A percentile compares a stretch with the other conserved stretches of the same genome.
Evolutionary conservation across 768 basidiomycete genomes (phyloP).

Genomic region (Podaxis sp.): DNA sequence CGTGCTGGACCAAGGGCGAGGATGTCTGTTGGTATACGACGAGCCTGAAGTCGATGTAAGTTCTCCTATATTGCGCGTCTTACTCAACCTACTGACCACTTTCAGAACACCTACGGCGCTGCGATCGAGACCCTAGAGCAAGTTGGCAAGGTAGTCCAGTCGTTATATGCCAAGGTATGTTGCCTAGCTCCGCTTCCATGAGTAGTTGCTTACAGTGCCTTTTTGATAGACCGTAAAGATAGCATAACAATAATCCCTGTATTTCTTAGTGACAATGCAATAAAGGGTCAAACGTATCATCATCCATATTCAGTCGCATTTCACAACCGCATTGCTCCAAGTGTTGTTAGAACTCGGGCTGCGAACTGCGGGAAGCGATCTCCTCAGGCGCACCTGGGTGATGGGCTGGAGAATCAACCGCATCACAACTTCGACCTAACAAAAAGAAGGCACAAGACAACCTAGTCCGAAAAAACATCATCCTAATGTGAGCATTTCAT

Average conservation of each 20-base stretch:
- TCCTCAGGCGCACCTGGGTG: too few species aligned
- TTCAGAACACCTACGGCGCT: slow-evolving; percentile 81
- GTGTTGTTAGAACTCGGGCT: too few species aligned
- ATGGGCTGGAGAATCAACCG: too few species aligned
- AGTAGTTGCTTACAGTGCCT: neutral
- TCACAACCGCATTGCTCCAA: too few species aligned
- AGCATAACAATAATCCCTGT: slow-evolving; percentile 14
- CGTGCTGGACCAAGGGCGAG: slow-evolving; percentile 94
- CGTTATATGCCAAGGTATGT: slow-evolving; percentile 77
- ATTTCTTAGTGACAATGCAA: too few species aligned
- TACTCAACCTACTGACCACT: neutral
- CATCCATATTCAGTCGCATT: too few species aligned
- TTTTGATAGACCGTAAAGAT: slow-evolving; percentile 26
- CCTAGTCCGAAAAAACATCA: too few species aligned
- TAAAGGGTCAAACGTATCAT: too few species aligned
- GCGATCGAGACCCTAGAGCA: slow-evolving; percentile 89
- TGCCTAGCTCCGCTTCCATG: neutral
- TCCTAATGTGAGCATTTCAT: too few species aligned
- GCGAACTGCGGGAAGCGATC: too few species aligned
- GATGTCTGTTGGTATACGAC: slow-evolving; percentile 90
- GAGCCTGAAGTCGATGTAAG: slow-evolving; percentile 81
- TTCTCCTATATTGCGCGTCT: slow-evolving; percentile 19
- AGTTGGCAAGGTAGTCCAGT: slow-evolving; percentile 92
- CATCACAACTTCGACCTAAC: too few species aligned
- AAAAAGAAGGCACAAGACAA: too few species aligned